phyloP scores from a whole-genome alignment of 116 monocot species.

The Iris pallida region DNA sequence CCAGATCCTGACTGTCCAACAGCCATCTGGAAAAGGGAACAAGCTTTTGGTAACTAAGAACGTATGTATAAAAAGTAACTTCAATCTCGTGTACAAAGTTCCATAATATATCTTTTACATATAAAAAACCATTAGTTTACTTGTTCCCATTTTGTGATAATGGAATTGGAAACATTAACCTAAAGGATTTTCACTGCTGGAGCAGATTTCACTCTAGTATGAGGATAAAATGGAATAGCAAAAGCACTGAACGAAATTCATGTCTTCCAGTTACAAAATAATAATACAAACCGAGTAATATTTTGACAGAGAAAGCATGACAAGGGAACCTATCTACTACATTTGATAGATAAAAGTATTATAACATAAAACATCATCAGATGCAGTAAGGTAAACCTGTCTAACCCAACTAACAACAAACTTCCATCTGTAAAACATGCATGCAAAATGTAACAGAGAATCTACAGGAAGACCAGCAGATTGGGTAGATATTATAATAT shows the following conservation, averaged over 20 bases:
- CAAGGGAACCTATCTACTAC: neutral
- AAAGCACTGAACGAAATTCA: neutral
- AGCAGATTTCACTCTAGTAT: neutral
- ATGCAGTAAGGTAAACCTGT: too few species aligned
- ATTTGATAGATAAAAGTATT: too few species aligned
- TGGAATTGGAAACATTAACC: neutral
- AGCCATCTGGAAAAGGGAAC: constrained; percentile 41
- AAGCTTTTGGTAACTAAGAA: constrained; percentile 7
- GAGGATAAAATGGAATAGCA: neutral
- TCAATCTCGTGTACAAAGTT: neutral
- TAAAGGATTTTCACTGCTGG: neutral
- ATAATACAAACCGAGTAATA: neutral
- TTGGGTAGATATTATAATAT: too few species aligned
- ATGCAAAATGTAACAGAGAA: too few species aligned
- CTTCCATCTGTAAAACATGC: too few species aligned
- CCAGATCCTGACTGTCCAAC: constrained; percentile 61
- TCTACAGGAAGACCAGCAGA: too few species aligned
- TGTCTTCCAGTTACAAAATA: neutral
- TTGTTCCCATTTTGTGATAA: too few species aligned
- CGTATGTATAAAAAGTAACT: neutral
- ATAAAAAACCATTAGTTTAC: neutral
- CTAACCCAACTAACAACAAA: too few species aligned
- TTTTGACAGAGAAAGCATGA: neutral
- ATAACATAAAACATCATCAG: too few species aligned
- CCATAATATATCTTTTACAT: neutral